A percentile compares a stretch with the other conserved stretches of the same genome.
Evolutionary conservation across 176 grass and related monocot species (phyloP).

Genomic region (Oryza brachyantha): DNA sequence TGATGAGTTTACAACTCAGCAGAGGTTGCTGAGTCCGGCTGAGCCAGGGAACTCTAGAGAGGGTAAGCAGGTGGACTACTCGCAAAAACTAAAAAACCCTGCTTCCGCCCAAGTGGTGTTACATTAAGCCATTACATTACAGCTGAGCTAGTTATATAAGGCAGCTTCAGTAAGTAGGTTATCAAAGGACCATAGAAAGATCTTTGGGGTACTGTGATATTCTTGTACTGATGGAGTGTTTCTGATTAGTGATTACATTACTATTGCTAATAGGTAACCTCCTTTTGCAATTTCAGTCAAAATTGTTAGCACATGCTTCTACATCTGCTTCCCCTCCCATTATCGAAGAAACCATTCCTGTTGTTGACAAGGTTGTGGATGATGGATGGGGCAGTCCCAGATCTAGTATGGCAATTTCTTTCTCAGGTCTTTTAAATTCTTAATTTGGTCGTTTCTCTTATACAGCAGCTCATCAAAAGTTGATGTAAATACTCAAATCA

Average conservation of each 20-base stretch:
- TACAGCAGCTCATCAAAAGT: neutral
- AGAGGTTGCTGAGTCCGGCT: no score
- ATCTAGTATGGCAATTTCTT: constrained; percentile 30
- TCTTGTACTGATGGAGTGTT: neutral
- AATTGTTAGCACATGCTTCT: constrained; percentile 36
- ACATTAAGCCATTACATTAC: neutral
- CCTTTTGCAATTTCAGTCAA: constrained; percentile 49
- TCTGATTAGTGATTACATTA: neutral
- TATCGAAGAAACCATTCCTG: constrained; percentile 65
- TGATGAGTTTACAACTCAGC: no score
- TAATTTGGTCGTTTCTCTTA: neutral
- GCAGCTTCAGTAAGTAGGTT: neutral
- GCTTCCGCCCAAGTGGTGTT: no score
- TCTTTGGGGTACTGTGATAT: neutral
- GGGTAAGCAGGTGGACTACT: no score
- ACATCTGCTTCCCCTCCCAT: constrained; percentile 36
- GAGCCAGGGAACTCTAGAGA: no score
- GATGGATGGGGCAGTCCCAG: constrained; percentile 58
- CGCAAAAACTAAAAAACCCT: no score
- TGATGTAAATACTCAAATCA: neutral
- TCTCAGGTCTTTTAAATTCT: constrained; percentile 35
- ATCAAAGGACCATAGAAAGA: neutral
- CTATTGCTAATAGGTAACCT: constrained; percentile 23
- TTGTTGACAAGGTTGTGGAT: constrained; percentile 93
- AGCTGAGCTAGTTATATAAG: neutral